Conservation (phyloP, 192 early-diverging fungal genomes). For the Mortierella claussenii region DNA sequence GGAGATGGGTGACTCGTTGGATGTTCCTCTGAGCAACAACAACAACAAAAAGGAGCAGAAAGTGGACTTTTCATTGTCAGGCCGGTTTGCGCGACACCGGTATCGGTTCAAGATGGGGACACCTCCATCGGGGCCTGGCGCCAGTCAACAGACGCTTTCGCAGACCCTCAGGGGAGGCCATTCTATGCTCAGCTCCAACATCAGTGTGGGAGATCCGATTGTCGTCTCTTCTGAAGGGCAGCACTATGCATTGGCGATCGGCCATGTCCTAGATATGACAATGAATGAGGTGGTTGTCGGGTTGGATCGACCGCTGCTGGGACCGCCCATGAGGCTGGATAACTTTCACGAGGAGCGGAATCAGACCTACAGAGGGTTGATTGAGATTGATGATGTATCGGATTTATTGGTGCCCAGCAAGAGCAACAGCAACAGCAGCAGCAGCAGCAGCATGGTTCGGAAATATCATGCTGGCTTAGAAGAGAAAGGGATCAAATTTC, state of each 20-base stretch:
- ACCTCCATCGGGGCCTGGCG: neutral
- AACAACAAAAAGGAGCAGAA: neutral
- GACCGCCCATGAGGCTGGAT: conserved; percentile 61
- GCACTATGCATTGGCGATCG: conserved; percentile 80
- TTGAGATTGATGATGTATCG: conserved; percentile 15
- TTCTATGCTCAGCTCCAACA: conserved; percentile 58
- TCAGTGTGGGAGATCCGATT: conserved; percentile 80
- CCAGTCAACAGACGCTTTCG: conserved; percentile 23
- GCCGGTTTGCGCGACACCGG: conserved; percentile 14
- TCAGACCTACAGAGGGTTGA: conserved; percentile 67
- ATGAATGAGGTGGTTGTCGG: conserved; percentile 61
- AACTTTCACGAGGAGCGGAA: conserved; percentile 67
- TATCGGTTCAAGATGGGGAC: conserved; percentile 27
- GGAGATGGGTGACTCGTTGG: too few relatives aligned
- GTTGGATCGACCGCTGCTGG: conserved; percentile 73
- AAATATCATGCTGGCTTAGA: conserved; percentile 40
- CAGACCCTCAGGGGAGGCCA: conserved; percentile 24
- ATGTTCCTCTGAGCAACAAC: neutral
- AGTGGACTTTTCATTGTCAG: neutral
- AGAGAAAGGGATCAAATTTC: conserved; percentile 60
- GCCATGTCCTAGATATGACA: conserved; percentile 71
- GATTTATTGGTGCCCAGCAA: neutral
- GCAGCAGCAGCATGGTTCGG: neutral
- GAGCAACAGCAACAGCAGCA: neutral
- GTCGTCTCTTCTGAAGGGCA: conserved; percentile 81